Conservation (phyloP, 306 rosid genomes). For the Acacia confusa region DNA sequence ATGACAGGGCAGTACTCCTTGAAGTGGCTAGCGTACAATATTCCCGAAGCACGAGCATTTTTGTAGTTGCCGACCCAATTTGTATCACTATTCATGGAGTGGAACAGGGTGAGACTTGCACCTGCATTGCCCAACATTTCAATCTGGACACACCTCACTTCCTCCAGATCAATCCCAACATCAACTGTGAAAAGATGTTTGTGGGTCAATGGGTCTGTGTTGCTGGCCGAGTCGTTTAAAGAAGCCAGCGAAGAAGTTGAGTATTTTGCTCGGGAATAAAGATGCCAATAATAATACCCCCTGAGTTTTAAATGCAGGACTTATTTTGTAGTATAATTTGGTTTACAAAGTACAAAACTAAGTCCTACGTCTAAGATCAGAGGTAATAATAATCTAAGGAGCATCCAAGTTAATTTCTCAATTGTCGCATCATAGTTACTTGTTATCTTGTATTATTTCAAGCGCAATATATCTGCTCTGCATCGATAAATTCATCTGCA, state of each 20-base stretch:
- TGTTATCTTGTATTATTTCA: neutral
- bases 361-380: too few relatives aligned
- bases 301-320: too few relatives aligned
- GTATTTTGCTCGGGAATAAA: neutral
- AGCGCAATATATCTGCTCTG: neutral
- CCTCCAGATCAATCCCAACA: slow-evolving; percentile 39
- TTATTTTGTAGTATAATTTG: too few relatives aligned
- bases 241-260: neutral
- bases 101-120: slow-evolving; percentile 34
- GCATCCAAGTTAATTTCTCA: neutral
- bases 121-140: slow-evolving; percentile 13
- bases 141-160: slow-evolving; percentile 3
- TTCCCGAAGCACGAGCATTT: neutral
- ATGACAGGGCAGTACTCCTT: too few relatives aligned
- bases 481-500: neutral
- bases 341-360: too few relatives aligned
- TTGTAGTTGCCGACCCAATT: neutral
- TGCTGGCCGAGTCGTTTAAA: neutral
- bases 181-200: slow-evolving; percentile 33
- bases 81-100: slow-evolving; percentile 27
- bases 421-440: neutral
- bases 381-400: too few relatives aligned
- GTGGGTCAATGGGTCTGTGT: slow-evolving; percentile 45
- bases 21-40: too few relatives aligned
- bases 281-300: neutral